These are phyloP conservation scores for Ceratobasidium sp. DNA, from an alignment of 1,284 basidiomycete genomes.

Conservation along the genomic window DNA sequence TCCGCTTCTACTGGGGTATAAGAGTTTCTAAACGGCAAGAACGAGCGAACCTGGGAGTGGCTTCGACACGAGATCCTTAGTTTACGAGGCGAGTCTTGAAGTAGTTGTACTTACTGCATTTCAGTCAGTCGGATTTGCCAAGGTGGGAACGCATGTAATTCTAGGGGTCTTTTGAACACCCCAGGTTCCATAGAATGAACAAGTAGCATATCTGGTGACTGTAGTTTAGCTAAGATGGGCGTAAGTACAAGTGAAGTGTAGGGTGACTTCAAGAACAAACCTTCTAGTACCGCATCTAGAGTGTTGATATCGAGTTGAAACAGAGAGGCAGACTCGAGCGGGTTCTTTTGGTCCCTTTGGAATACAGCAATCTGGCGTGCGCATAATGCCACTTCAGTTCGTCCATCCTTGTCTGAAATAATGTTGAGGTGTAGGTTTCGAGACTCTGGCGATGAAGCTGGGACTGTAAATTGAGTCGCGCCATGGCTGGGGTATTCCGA, in stretches of 20 bases:
- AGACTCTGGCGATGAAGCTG: constrained; percentile 5
- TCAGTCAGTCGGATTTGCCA: constrained; percentile 39
- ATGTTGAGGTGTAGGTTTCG: constrained; percentile 17
- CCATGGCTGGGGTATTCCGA: constrained; percentile 5
- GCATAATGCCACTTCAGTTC: constrained; percentile 39
- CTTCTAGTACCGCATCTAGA: constrained; percentile 35
- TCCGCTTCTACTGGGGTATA: constrained; percentile 32
- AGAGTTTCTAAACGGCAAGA: constrained; percentile 31
- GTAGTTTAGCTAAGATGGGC: constrained; percentile 27
- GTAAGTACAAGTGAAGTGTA: background rate
- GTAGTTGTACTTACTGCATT: constrained; percentile 31
- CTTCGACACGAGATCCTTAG: constrained; percentile 19
- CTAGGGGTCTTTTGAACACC: constrained; percentile 35
- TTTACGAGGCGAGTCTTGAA: background rate
- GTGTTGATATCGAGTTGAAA: constrained; percentile 40
- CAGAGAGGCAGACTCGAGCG: constrained; percentile 19
- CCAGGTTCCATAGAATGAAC: constrained; percentile 36
- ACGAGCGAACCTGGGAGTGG: constrained; percentile 33
- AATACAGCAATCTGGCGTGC: constrained; percentile 39
- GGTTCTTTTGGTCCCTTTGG: constrained; percentile 21
- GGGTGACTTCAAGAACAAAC: background rate
- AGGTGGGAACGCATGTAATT: constrained; percentile 38
- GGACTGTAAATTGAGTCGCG: constrained; percentile 28
- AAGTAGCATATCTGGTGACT: constrained; percentile 39
- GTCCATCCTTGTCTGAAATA: constrained; percentile 41